Conservation (phyloP, 768 basidiomycete genomes). For the Hericium coralloides region DNA sequence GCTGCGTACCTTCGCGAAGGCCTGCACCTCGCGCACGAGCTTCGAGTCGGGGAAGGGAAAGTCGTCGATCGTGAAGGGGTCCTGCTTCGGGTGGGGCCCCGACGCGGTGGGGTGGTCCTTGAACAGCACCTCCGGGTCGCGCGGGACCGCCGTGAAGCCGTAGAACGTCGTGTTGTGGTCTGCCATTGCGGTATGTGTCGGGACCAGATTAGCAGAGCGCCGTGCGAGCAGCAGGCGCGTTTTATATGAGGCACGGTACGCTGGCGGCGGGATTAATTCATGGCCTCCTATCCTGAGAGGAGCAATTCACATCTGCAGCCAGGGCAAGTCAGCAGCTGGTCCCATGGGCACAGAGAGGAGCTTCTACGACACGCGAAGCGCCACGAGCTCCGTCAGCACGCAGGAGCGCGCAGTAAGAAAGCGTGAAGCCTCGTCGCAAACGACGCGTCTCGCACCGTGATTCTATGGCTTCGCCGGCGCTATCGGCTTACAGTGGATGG, state of each 20-base stretch:
- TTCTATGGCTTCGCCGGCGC: too few species aligned
- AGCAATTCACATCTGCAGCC: background rate
- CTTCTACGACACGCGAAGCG: too few species aligned
- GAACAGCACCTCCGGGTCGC: constrained; percentile 42
- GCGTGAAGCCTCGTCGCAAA: too few species aligned
- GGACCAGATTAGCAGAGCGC: too few species aligned
- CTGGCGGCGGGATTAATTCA: too few species aligned
- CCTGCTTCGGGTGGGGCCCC: constrained; percentile 33
- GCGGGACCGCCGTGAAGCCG: constrained; percentile 39
- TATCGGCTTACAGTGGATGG: too few species aligned
- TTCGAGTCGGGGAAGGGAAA: constrained; percentile 35
- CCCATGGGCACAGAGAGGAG: background rate
- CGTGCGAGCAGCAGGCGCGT: background rate
- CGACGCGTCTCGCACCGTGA: too few species aligned
- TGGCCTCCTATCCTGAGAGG: background rate
- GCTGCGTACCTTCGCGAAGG: constrained; percentile 28
- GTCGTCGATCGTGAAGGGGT: constrained; percentile 28
- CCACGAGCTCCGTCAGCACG: too few species aligned
- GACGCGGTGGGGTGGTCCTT: constrained; percentile 34
- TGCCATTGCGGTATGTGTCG: background rate
- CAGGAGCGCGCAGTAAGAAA: too few species aligned
- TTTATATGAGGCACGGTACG: too few species aligned
- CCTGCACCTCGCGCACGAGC: constrained; percentile 29
- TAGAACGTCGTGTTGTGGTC: constrained; percentile 22
- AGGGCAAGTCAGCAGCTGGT: background rate